These are phyloP conservation scores for Trichoderma pleuroti DNA, from an alignment of 2,329 filamentous ascomycete genomes.

Conservation along the genomic window DNA sequence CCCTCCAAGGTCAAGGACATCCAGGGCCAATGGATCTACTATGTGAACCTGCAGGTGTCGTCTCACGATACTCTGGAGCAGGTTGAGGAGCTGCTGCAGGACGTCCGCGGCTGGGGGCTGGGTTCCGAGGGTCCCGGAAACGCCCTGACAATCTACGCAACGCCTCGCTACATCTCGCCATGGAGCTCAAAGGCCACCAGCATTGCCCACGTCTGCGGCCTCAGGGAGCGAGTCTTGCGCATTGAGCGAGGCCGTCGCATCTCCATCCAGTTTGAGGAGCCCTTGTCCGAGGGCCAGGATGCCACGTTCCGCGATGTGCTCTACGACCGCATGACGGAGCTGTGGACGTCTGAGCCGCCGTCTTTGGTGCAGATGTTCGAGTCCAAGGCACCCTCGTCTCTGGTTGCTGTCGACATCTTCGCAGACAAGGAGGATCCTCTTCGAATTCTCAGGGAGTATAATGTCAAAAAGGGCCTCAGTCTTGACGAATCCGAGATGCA, in stretches of 20 bases:
- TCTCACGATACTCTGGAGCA: slow-evolving; percentile 44
- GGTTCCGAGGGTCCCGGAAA: slow-evolving; percentile 38
- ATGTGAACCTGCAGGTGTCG: slow-evolving; percentile 56
- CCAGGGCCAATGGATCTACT: slow-evolving; percentile 60
- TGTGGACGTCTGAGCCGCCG: slow-evolving; percentile 63
- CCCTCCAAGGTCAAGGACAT: slow-evolving; percentile 46
- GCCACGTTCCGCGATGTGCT: slow-evolving; percentile 66
- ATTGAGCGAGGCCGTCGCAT: slow-evolving; percentile 85
- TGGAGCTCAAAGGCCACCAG: slow-evolving; percentile 97
- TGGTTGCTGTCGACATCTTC: slow-evolving; percentile 74
- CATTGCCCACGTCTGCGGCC: slow-evolving; percentile 86
- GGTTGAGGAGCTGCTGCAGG: slow-evolving; percentile 45
- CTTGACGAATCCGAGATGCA: slow-evolving; percentile 87
- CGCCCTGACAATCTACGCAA: slow-evolving; percentile 64
- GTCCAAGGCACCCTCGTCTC: slow-evolving; percentile 57
- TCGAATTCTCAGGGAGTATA: slow-evolving; percentile 75
- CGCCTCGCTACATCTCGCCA: slow-evolving; percentile 83
- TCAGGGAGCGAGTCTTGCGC: slow-evolving; percentile 66
- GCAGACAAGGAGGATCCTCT: slow-evolving; percentile 61
- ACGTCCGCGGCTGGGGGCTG: slow-evolving; percentile 32
- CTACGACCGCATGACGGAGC: slow-evolving; percentile 95
- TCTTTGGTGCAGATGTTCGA: slow-evolving; percentile 75
- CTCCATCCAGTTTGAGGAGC: slow-evolving; percentile 58
- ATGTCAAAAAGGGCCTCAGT: slow-evolving; percentile 77
- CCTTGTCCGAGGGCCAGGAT: slow-evolving; percentile 40